Percentiles rank a stretch among this genome's conserved stretches.
phyloP scores from a whole-genome alignment of 768 basidiomycete genomes.

The Erythrobasidium yunnanense region DNA sequence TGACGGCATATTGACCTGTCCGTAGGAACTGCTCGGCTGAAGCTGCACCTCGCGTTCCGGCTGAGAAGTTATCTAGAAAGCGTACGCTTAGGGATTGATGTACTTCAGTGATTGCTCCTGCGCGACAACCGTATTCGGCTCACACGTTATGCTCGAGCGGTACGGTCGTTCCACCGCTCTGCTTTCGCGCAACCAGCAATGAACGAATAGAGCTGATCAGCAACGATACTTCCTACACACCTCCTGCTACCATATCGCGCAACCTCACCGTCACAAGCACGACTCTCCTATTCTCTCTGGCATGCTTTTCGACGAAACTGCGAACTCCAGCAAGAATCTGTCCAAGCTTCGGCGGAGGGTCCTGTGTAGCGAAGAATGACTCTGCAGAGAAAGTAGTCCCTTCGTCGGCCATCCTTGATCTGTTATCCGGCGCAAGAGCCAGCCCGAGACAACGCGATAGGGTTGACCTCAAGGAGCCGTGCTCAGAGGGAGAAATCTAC shows the following conservation, averaged over 20 bases:
- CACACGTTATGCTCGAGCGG: slow-evolving; percentile 98
- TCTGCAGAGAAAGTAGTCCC: slow-evolving; percentile 26
- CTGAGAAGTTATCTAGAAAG: slow-evolving; percentile 97
- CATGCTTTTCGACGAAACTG: slow-evolving; percentile 61
- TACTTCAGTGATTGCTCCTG: slow-evolving; percentile 27
- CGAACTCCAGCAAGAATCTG: slow-evolving; percentile 56
- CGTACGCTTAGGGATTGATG: slow-evolving; percentile 60
- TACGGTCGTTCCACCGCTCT: slow-evolving; percentile 98
- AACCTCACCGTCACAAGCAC: slow-evolving; percentile 81
- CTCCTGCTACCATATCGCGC: too few relatives aligned
- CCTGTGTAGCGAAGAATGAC: slow-evolving; percentile 74
- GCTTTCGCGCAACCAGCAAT: neutral
- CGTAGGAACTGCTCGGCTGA: slow-evolving; percentile 96
- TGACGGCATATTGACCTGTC: slow-evolving; percentile 78
- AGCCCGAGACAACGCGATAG: too few relatives aligned
- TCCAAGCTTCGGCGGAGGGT: slow-evolving; percentile 61
- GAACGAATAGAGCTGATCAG: neutral
- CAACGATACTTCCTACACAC: too few relatives aligned
- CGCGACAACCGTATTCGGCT: slow-evolving; percentile 43
- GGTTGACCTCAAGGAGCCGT: too few relatives aligned
- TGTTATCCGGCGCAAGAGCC: too few relatives aligned
- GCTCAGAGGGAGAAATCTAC: too few relatives aligned
- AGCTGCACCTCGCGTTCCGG: slow-evolving; percentile 94
- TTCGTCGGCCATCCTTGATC: too few relatives aligned
- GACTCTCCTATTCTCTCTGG: slow-evolving; percentile 56